Evolutionary conservation across 1,284 basidiomycete species (phyloP).

Genomic region (Singerocomus rubriflavus): DNA sequence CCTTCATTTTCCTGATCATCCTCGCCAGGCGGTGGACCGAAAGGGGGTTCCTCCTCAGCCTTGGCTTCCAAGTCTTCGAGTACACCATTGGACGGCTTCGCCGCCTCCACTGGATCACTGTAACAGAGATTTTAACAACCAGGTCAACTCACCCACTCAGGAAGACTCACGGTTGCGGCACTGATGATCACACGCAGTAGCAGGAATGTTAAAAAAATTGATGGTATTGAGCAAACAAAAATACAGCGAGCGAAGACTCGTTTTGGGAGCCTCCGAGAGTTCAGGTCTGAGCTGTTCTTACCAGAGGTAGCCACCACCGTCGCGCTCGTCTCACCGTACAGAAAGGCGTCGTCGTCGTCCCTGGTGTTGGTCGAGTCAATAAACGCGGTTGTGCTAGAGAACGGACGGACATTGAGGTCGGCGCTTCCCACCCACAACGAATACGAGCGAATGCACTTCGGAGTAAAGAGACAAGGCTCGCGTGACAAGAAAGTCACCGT

Average conservation of each 20-base stretch:
- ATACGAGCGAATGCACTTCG: slow-evolving; percentile 19
- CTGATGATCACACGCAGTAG: slow-evolving; percentile 41
- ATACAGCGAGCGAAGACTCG: slow-evolving; percentile 29
- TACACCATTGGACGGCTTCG: slow-evolving; percentile 43
- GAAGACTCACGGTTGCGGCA: slow-evolving; percentile 54
- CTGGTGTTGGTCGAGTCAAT: slow-evolving; percentile 31
- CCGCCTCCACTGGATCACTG: slow-evolving; percentile 48
- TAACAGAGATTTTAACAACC: slow-evolving; percentile 23
- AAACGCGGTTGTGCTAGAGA: slow-evolving; percentile 18
- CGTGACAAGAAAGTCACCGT: slow-evolving; percentile 24
- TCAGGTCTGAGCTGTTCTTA: slow-evolving; percentile 37
- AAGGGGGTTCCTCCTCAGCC: slow-evolving; percentile 36
- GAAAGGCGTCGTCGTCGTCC: slow-evolving; percentile 75
- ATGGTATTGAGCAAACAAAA: slow-evolving; percentile 40
- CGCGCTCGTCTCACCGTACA: slow-evolving; percentile 58
- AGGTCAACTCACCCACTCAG: slow-evolving; percentile 13
- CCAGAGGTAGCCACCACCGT: slow-evolving; percentile 41
- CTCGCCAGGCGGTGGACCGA: slow-evolving; percentile 24
- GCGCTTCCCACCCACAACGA: slow-evolving; percentile 18
- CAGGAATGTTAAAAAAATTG: slow-evolving; percentile 35
- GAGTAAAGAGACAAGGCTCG: slow-evolving; percentile 27
- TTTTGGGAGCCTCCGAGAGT: slow-evolving; percentile 21
- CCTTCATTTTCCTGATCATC: slow-evolving; percentile 33
- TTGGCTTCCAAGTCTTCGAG: slow-evolving; percentile 47
- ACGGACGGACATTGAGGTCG: slow-evolving; percentile 31